Evolutionary conservation across 1,139 yeast species (phyloP), one percentile per base, ranked within the genome.

Genomic region (Candida neerlandica): DNA sequence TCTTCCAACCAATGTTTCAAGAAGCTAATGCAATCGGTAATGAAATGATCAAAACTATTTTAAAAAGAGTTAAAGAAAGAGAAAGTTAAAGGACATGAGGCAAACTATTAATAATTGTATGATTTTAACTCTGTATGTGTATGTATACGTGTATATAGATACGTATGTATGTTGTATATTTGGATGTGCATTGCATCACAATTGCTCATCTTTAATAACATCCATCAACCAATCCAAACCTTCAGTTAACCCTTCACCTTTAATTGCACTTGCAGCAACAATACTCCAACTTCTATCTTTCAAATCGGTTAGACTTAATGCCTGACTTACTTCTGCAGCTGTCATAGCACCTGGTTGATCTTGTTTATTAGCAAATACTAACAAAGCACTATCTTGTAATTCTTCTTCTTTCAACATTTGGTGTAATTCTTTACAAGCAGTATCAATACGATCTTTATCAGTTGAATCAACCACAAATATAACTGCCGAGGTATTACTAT

Each of bases 281-380:
- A 94, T 94, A 61, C 97, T 89, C 99, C 99, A 94, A 65, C 96
- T 89, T 66, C 99, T 81, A 68, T 94, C 99, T 69, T 92, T 92
- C 65, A 94, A 78, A 51, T 89, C 96, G 4, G 92, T 91, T 58
- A 94, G 73, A 55, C 86, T 86, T 57, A 94, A 77, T 14, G 96
- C 92, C 58, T 89, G 90, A 1, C 96, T 86, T 11, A 94, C 97
- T 63, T 94, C 97, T 5, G 97, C 94, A 0, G 97, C 97, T 21
- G 91, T 82, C 75, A 92, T 75, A 1, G 99, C 98, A 10, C 96
- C 97, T 0, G 96, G 89, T 69, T 91, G 97, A 73, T 94, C 99
- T 71, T 94, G 99, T 63, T 94, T 94, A 67, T 94, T 94, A 47
- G 98, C 98, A 76, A 94, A 91, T 52, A 94, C 98, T 60, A 94